Evolutionary conservation across 768 basidiomycete genomes (phyloP), one percentile per base, ranked within the genome.

Genomic region (Chiua virens): DNA sequence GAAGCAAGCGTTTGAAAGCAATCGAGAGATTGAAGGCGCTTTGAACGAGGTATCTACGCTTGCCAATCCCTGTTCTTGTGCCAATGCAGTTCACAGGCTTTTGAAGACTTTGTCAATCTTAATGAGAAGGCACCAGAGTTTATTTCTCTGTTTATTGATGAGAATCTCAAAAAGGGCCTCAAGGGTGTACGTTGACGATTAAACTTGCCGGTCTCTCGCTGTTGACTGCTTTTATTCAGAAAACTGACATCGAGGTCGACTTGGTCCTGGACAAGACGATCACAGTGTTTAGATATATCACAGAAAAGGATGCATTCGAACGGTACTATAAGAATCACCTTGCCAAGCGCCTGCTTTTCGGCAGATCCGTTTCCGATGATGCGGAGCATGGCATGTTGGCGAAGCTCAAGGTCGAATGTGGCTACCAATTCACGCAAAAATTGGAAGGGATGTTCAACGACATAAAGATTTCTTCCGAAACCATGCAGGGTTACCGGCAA

Each of bases 391-490:
- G 89, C 51, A 98, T 99, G 94, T 80, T 99, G 2, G 87, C 92
- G 41, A 98, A 97, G 71, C 83, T 99, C 62, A 98, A 98, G 73
- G 80, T 96, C 22, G 96, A 98, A 72, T 95, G 90, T 62, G 96
- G 96, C 8, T 87, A 86, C 60, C 92, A 96, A 65, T 99, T 98
- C 70, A 98, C 97, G 1, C 92, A 96, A 71, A 95, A 95, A 68
- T 75, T 98, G 62, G 95, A 99, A 69, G 95, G 95, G 51, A 99
- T 99, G 96, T 97, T 99, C 81, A 80, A 92, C 57, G 96, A 98
- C 65, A 94, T 99, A 85, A 90, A 85, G 61, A 68, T 95, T 25
- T 96, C 92, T 6, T 70, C 75, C 18, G 97, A 99, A 49, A 85
- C 84, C 15, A 89, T 88, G 79, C 74, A 79, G 32, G 82, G 80